Base-by-base conservation (phyloP, 1,139 yeast genomes). In the Blastobotrys serpentis region DNA sequence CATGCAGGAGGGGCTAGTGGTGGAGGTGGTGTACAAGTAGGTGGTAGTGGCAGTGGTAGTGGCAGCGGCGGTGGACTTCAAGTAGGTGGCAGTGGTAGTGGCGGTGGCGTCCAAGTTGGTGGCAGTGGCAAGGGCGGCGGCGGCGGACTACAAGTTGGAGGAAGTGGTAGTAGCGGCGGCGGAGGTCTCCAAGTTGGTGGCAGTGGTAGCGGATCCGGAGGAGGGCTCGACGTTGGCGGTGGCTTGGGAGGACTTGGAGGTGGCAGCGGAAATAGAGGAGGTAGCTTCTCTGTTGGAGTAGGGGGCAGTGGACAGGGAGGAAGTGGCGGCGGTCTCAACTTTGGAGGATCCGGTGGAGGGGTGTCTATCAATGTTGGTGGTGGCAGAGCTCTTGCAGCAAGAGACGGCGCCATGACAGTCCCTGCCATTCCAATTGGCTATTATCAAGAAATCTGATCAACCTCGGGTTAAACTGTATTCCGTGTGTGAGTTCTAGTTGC, bases 171-270 rank as follows among this genome's bases (percentile, higher is more conserved):
- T 30, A 14, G 34, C n/a, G n/a, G 34, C 16, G 16, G n/a, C 34
- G 34, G 34, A 8, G 34, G 34, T 8, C 16, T 13, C n/a, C 14
- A 13, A 30, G 5, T 13, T 11, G 34, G 34, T 11, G 34, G 14
- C n/a, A 13, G 34, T 11, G 34, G 14, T 30, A 30, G 34, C n/a
- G 34, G 34, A 5, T 8, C 14, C 21, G 21, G 18, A 6, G 37
- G 37, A 6, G 37, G 37, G 5, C 21, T 17, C 13, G 5, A 17
- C 6, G 8, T 17, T 5, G 37, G 37, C 13, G 6, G 19, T 33
- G 19, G 37, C n/a, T n/a, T 33, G 37, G 37, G n/a, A n/a, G n/a
- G n/a, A n/a, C n/a, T n/a, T 11, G 32, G 32, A 29, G n/a, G 32
- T 4, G 18, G 21, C 11, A 17, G 37, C 19, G 37, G 37, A 17